These are phyloP conservation scores for Verticillium nonalfalfae DNA, from an alignment of 2,329 filamentous ascomycete genomes.

Conservation along the genomic window DNA sequence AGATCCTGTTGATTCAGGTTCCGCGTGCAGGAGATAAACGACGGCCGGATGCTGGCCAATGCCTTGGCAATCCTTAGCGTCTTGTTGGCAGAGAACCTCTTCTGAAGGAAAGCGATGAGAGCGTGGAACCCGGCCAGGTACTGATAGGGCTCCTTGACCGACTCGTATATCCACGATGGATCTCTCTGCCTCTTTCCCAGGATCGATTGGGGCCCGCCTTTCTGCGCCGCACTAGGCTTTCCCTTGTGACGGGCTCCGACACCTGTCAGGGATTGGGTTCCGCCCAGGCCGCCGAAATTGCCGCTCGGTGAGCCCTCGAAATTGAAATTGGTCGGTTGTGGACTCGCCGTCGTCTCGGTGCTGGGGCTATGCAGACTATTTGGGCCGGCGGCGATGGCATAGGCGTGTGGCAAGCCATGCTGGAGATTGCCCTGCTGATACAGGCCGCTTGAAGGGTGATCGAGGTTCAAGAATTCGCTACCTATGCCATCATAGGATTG, in stretches of 20 bases:
- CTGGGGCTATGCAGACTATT: constrained; percentile 57
- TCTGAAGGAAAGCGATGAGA: constrained; percentile 72
- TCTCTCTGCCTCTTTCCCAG: constrained; percentile 60
- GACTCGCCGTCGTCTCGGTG: constrained; percentile 56
- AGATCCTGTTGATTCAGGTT: constrained; percentile 85
- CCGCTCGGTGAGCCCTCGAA: constrained; percentile 49
- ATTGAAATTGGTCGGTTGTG: constrained; percentile 43
- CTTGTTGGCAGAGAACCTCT: constrained; percentile 71
- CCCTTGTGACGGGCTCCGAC: constrained; percentile 32
- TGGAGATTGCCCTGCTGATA: constrained; percentile 54
- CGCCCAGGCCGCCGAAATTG: constrained; percentile 10
- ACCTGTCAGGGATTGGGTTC: constrained; percentile 15
- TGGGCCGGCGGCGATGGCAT: constrained; percentile 58
- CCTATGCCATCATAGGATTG: constrained; percentile 46
- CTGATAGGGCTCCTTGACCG: constrained; percentile 83
- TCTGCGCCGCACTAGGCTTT: constrained; percentile 34
- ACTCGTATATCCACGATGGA: constrained; percentile 80
- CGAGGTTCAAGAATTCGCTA: constrained; percentile 46
- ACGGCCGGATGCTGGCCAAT: constrained; percentile 82
- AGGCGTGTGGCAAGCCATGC: constrained; percentile 58
- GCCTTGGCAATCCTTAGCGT: constrained; percentile 80
- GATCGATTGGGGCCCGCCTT: constrained; percentile 39
- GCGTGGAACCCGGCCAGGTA: constrained; percentile 89
- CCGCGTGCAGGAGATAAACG: constrained; percentile 86
- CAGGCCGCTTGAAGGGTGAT: constrained; percentile 37